Evolutionary conservation across 2,329 filamentous ascomycete species (phyloP).

Genomic region (Pseudogymnoascus sp.): DNA sequence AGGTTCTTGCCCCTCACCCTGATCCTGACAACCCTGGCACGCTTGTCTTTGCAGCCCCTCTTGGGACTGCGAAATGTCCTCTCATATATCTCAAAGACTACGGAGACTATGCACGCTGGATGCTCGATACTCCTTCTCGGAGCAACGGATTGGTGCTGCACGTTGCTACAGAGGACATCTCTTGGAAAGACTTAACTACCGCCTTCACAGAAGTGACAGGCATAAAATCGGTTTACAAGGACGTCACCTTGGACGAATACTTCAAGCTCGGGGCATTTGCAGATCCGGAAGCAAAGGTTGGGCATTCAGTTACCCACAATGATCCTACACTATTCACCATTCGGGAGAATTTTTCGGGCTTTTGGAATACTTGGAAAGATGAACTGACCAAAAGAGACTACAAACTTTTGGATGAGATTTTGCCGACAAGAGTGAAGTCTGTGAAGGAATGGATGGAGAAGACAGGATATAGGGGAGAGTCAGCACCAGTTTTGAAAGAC

Average conservation of each 20-base stretch:
- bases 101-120: conserved; percentile 22
- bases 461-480: neutral
- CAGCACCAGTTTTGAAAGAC: neutral
- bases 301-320: conserved; percentile 12
- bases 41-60: conserved; percentile 15
- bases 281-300: conserved; percentile 15
- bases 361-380: conserved; percentile 19
- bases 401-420: conserved; percentile 18
- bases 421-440: conserved; percentile 17
- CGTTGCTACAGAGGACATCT: conserved; percentile 20
- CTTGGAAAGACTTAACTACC: conserved; percentile 15
- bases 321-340: conserved; percentile 16
- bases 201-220: conserved; percentile 17
- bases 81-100: conserved; percentile 22
- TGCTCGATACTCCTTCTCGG: conserved; percentile 20
- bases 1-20: conserved; percentile 15
- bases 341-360: conserved; percentile 19
- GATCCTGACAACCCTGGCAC: conserved; percentile 11
- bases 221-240: conserved; percentile 14
- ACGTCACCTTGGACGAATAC: conserved; percentile 17
- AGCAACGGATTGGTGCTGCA: conserved; percentile 20
- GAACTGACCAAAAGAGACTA: conserved; percentile 16
- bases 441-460: conserved; percentile 18
- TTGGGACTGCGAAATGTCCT: conserved; percentile 15
- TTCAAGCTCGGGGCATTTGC: conserved; percentile 13